Evolutionary conservation across 352 stramenopile genomes (phyloP).

Genomic region (Saprolegnia parasitica): DNA sequence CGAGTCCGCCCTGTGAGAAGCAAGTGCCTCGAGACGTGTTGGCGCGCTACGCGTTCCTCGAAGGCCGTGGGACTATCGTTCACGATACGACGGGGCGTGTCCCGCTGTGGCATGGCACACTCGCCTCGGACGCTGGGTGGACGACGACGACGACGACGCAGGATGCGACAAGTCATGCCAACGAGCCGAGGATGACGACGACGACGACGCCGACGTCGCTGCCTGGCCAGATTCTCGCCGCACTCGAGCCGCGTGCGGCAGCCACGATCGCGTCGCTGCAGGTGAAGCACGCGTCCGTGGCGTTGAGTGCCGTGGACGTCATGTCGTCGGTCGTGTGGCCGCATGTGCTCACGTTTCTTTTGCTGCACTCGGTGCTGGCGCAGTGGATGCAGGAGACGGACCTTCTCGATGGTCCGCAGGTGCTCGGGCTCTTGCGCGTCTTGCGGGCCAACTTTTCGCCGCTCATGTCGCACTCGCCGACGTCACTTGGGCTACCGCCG

Average conservation of each 20-base stretch:
- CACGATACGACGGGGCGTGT: conserved; percentile 4
- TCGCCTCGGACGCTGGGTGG: conserved; percentile 4
- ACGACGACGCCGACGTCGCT: neutral
- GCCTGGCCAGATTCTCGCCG: neutral
- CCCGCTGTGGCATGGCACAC: neutral
- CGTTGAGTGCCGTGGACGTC: neutral
- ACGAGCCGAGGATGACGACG: too few relatives aligned
- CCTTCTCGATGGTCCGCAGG: neutral
- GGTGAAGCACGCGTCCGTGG: neutral
- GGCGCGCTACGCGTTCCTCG: conserved; percentile 2
- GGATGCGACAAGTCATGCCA: neutral
- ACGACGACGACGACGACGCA: neutral
- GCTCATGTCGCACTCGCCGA: neutral
- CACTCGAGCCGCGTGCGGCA: conserved; percentile 1
- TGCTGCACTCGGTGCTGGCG: conserved; percentile 19
- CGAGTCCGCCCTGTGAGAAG: neutral
- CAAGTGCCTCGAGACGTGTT: neutral
- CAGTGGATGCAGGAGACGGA: neutral
- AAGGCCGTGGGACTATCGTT: conserved; percentile 3
- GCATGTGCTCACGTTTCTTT: conserved; percentile 24
- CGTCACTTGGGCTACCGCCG: conserved; percentile 5
- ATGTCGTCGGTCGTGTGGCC: conserved; percentile 3
- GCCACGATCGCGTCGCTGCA: neutral
- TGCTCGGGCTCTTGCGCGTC: conserved; percentile 4
- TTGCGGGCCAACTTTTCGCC: conserved; percentile 21